A percentile compares a stretch with the other conserved stretches of the same genome.
These are phyloP conservation scores for Fomitopsis pulvina DNA, from an alignment of 768 basidiomycete genomes.

Conservation along the genomic window DNA sequence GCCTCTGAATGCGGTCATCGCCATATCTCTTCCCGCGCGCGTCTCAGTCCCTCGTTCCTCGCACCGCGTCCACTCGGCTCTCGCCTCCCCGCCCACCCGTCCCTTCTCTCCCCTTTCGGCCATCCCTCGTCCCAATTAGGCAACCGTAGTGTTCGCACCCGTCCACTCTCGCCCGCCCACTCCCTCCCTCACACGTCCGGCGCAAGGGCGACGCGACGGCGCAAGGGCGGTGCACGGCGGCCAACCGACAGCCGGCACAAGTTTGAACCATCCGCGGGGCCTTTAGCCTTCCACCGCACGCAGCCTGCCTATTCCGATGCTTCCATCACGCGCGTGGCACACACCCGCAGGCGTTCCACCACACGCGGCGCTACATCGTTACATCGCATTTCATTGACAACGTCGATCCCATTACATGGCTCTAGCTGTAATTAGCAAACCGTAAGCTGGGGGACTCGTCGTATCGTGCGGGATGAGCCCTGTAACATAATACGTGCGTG, in stretches of 20 bases:
- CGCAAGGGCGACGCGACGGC: too few relatives aligned
- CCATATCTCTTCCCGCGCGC: neutral
- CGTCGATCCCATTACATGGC: conserved; percentile 16
- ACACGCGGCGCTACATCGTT: neutral
- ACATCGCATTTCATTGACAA: conserved; percentile 1
- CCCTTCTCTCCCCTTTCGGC: conserved; percentile 1
- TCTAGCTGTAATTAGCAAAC: conserved; percentile 18
- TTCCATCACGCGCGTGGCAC: neutral
- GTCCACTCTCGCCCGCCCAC: neutral
- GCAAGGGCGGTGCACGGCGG: neutral
- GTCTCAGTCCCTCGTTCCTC: neutral
- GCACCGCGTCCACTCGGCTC: neutral
- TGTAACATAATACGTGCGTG: conserved; percentile 22
- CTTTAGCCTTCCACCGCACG: neutral
- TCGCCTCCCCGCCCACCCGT: neutral
- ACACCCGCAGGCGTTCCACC: too few relatives aligned
- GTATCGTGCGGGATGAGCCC: conserved; percentile 20
- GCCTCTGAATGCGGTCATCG: neutral
- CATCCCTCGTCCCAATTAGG: neutral
- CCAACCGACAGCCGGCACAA: neutral
- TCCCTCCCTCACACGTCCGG: too few relatives aligned
- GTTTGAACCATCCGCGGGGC: neutral
- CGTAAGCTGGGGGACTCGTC: conserved; percentile 18
- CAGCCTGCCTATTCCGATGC: neutral
- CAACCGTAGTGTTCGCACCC: neutral